Conservation (phyloP, 2,329 filamentous ascomycete species). For the Zymoseptoria pseudotritici region DNA sequence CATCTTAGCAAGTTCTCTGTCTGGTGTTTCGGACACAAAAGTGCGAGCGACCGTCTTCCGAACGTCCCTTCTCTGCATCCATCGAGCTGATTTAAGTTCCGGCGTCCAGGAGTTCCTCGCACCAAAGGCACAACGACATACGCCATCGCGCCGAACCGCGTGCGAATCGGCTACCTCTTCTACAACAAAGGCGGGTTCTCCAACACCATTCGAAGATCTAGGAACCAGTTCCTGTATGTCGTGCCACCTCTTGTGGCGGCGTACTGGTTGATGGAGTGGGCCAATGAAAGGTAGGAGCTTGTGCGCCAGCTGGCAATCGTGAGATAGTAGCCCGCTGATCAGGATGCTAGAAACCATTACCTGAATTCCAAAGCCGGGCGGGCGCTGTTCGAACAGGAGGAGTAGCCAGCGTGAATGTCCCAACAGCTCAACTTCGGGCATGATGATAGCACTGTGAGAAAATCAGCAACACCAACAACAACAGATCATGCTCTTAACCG, state of each 20-base stretch:
- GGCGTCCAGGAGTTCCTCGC: background rate
- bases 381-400: background rate
- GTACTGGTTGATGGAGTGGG: slow-evolving; percentile 4
- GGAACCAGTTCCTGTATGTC: slow-evolving; percentile 6
- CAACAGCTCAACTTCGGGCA: no score
- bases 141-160: slow-evolving; percentile 1
- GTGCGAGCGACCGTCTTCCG: background rate
- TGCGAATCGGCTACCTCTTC: slow-evolving; percentile 1
- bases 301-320: background rate
- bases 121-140: slow-evolving; percentile 1
- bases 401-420: no score
- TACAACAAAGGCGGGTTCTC: slow-evolving; percentile 1
- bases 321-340: background rate
- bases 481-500: background rate
- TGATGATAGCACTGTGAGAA: background rate
- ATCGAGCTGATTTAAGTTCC: background rate
- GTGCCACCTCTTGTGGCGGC: slow-evolving; percentile 3
- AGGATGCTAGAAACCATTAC: slow-evolving; percentile 2
- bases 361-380: slow-evolving; percentile 3
- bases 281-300: slow-evolving; percentile 2
- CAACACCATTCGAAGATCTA: slow-evolving; percentile 3
- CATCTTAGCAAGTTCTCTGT: background rate
- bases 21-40: slow-evolving; percentile 2
- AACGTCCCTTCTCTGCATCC: background rate
- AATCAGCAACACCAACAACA: background rate